Base-by-base conservation (phyloP, 2,329 filamentous ascomycete species). In the Penicillium occitanis region DNA sequence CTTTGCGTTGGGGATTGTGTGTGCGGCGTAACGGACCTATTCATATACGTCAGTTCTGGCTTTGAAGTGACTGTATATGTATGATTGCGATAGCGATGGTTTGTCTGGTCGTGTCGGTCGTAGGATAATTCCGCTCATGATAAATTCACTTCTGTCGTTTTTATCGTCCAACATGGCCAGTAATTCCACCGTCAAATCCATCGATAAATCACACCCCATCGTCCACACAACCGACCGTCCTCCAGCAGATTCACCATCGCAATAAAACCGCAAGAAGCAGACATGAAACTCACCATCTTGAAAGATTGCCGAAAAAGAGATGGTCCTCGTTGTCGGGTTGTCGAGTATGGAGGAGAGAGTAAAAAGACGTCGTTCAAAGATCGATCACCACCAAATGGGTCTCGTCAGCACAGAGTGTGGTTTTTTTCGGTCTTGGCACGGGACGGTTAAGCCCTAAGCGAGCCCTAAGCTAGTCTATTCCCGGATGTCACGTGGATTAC, bases 11-110 rank as follows among this genome's bases (percentile, higher is more conserved):
- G 90, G 86, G 82, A 96, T 94, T 82, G 93, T 88, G 80, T 90
- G 91, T 81, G 91, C 91, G 84, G 92, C 92, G 93, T 97, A 97
- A 85, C 93, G 92, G 87, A 96, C 92, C 93, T 96, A 13, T 25
- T 57, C 5, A 42, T 13, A 25, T 60, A 22, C 22, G 57, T 60
- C 19, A 60, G 40, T 60, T 33, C 25, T 33, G 37, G 19, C 37
- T 30, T 19, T 28, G 1, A 17, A 42, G 3, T 28, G 50, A 25
- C 10, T 22, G 46, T 50, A 28, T 14, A 10, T 30, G 14, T 17
- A n/a, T 5, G 3, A 53, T 8, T 51, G 14, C 25, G 33, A 60
- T 44, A 46, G 57, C 40, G 25, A 60, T 40, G n/a, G 5, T 17
- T 14, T 19, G 8, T 13, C 33, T 37, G 33, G 33, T 57, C 19